Percentiles rank a stretch among this genome's conserved stretches.
These are phyloP conservation scores for Phytophthora constricta DNA, from an alignment of 352 stramenopile species.

Conservation along the genomic window DNA sequence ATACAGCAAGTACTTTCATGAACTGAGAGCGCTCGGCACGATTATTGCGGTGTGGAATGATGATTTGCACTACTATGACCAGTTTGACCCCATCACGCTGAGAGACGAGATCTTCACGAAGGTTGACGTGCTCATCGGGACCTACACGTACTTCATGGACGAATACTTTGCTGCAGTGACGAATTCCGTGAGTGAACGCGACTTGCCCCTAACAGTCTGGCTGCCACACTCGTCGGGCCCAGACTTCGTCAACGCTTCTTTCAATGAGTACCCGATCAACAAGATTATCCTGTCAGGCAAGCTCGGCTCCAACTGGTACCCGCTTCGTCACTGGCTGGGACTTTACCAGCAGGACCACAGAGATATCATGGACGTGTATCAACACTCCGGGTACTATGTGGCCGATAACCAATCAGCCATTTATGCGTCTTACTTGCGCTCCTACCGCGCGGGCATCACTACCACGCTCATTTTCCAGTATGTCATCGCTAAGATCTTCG, in stretches of 20 bases:
- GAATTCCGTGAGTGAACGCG: constrained; percentile 48
- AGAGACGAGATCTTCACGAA: constrained; percentile 71
- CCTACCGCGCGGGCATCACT: constrained; percentile 76
- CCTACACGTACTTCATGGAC: constrained; percentile 82
- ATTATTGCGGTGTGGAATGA: constrained; percentile 82
- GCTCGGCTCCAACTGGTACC: constrained; percentile 62
- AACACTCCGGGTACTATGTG: constrained; percentile 60
- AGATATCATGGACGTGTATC: constrained; percentile 68
- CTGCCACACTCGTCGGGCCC: constrained; percentile 67
- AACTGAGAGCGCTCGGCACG: constrained; percentile 68
- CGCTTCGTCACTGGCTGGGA: constrained; percentile 73
- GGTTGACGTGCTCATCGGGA: constrained; percentile 70
- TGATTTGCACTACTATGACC: constrained; percentile 82
- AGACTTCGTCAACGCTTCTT: constrained; percentile 64
- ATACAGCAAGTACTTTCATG: constrained; percentile 71
- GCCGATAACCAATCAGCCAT: constrained; percentile 67
- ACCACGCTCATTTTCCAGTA: constrained; percentile 82
- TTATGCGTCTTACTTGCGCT: constrained; percentile 73
- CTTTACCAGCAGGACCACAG: constrained; percentile 54
- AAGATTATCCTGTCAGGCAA: constrained; percentile 76
- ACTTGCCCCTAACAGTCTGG: constrained; percentile 72
- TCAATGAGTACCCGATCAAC: constrained; percentile 78
- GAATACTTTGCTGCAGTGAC: constrained; percentile 78
- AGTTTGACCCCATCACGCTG: constrained; percentile 66
- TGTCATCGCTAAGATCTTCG: constrained; percentile 80